These are phyloP conservation scores for Candida chauliodis DNA, from an alignment of 805 yeast genomes.

Conservation along the genomic window DNA sequence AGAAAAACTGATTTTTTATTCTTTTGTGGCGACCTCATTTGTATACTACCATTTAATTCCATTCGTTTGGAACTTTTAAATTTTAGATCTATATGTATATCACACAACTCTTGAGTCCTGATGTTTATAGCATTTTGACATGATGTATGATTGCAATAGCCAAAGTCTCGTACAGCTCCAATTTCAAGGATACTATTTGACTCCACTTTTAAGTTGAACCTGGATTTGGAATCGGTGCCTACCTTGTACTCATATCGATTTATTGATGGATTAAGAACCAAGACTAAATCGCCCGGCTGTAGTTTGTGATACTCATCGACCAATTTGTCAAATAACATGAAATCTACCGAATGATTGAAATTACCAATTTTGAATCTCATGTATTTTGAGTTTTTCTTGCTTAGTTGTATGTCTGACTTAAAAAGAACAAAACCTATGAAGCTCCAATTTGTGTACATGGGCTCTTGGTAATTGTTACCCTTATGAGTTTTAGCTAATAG, in stretches of 20 bases:
- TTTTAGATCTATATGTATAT: conserved; percentile 63
- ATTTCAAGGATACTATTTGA: conserved; percentile 60
- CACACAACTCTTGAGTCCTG: conserved; percentile 55
- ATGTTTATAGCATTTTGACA: conserved; percentile 60
- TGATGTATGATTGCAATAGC: conserved; percentile 51
- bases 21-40: conserved; percentile 50
- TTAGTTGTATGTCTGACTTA: conserved; percentile 51
- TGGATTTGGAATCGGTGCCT: conserved; percentile 9
- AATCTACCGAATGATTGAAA: conserved; percentile 54
- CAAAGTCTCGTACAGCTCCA: conserved; percentile 67
- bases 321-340: conserved; percentile 65
- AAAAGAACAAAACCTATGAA: conserved; percentile 63
- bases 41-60: conserved; percentile 65
- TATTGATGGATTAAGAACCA: conserved; percentile 70
- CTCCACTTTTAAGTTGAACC: conserved; percentile 55
- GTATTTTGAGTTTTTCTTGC: conserved; percentile 51
- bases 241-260: conserved; percentile 21
- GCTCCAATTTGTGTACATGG: conserved; percentile 75
- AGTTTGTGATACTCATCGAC: conserved; percentile 72
- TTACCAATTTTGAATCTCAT: conserved; percentile 65
- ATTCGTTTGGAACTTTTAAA: conserved; percentile 56
- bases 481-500: conserved; percentile 63
- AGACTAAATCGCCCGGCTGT: conserved; percentile 69
- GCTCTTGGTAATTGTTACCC: conserved; percentile 61
- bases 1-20: conserved; percentile 18